Conservation (phyloP, 164 flowering plant genomes). For the Vitis labrusca region DNA sequence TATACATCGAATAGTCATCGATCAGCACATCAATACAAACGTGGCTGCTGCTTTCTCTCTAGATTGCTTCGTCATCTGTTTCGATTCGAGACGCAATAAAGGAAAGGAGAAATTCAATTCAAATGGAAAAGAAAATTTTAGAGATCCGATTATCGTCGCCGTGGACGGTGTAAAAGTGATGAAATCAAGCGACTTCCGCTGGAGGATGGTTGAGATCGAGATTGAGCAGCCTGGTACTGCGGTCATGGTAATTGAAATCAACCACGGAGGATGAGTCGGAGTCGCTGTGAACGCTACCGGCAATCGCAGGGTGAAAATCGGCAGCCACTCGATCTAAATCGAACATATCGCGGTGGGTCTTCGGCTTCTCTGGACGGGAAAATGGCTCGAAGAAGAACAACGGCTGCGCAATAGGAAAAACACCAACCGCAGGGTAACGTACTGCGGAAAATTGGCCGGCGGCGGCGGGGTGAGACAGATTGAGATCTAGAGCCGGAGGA, state of each 20-base stretch:
- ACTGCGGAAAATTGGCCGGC: slow-evolving; percentile 15
- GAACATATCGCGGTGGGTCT: slow-evolving; percentile 2
- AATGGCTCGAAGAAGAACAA: slow-evolving; percentile 41
- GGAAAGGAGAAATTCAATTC: background rate
- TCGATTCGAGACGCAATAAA: background rate
- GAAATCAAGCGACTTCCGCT: slow-evolving; percentile 31
- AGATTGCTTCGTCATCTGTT: background rate
- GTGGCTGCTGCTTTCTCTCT: background rate
- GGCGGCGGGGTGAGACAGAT: slow-evolving; percentile 17
- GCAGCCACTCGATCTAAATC: slow-evolving; percentile 10
- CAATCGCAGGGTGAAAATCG: background rate
- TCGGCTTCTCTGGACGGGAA: slow-evolving; percentile 14
- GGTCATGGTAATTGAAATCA: slow-evolving; percentile 14
- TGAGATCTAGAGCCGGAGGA: slow-evolving; percentile 31
- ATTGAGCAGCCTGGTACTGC: slow-evolving; percentile 8
- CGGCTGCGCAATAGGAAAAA: slow-evolving; percentile 23
- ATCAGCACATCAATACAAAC: background rate
- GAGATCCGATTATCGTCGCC: background rate
- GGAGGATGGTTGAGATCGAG: slow-evolving; percentile 49
- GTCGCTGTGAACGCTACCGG: slow-evolving; percentile 32
- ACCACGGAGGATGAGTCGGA: slow-evolving; percentile 43
- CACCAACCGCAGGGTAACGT: slow-evolving; percentile 18
- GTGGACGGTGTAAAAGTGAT: background rate
- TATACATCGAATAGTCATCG: slow-evolving; percentile 1
- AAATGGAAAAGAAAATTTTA: background rate